Evolutionary conservation across 768 basidiomycete genomes (phyloP).

Genomic region (Exsudoporus frostii): DNA sequence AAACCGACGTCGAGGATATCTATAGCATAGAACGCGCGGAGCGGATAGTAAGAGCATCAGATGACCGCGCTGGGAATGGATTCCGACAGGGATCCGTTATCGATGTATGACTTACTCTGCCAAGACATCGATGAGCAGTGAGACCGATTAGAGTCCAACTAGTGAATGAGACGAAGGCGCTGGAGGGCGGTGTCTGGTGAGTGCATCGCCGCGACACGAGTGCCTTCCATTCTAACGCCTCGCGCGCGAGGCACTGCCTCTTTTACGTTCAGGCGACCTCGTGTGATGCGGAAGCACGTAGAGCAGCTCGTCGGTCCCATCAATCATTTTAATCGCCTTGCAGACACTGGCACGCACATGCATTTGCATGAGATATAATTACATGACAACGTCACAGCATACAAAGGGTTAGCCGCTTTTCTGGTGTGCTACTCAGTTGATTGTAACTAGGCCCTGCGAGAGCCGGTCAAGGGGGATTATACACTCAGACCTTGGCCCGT

Average conservation of each 20-base stretch:
- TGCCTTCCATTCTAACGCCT: conserved; percentile 5
- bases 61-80: neutral
- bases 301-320: neutral
- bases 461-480: conserved; percentile 56
- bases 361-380: neutral
- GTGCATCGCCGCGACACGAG: neutral
- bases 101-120: conserved; percentile 22
- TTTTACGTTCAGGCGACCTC: neutral
- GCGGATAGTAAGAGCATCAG: neutral
- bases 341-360: neutral
- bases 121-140: conserved; percentile 21
- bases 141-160: neutral
- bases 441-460: conserved; percentile 59
- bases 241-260: neutral
- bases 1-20: conserved; percentile 83
- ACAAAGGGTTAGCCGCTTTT: conserved; percentile 42
- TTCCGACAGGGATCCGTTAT: neutral
- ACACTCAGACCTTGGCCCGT: conserved; percentile 80
- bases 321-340: neutral
- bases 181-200: neutral
- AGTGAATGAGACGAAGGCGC: neutral
- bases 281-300: neutral
- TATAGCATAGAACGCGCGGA: conserved; percentile 27
- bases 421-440: conserved; percentile 61
- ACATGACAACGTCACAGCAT: neutral